Evolutionary conservation across 805 yeast species (phyloP), one percentile per base, ranked within the genome.

Genomic region (Yarrowia sp.): DNA sequence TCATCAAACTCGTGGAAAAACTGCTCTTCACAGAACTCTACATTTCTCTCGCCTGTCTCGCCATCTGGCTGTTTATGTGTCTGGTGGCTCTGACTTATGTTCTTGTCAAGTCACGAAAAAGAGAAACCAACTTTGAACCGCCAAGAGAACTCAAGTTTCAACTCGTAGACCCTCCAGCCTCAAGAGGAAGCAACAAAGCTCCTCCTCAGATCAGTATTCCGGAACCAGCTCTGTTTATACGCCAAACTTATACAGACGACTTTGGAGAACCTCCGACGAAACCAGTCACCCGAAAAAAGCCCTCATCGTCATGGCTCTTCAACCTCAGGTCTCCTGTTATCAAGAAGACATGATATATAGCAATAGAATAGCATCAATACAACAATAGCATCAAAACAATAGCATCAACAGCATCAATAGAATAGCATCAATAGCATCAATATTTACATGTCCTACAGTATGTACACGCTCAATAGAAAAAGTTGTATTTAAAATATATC

Each of bases 231-330:
- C 11, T 36, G 28, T 54, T 54, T n/a, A 54, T 38, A 43, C 21
- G 59, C 61, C 61, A 0, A 32, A 44, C n/a, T n/a, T n/a, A n/a
- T 9, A 9, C 35, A 3, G 61, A 54, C 22, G 33, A 35, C 5
- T 36, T 38, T 38, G 61, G 24, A 9, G 61, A 54, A 6, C 38
- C 36, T 26, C 46, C 5, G 46, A 38, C 26, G 14, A 2, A 52
- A 26, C 44, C 36, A 38, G 35, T 12, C 17, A n/a, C n/a, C n/a
- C n/a, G n/a, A n/a, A n/a, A n/a, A n/a, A n/a, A n/a, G n/a, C n/a
- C n/a, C n/a, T n/a, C n/a, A 4, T 54, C 61, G 11, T 54, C 46
- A 3, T 54, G 61, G 61, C 4, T 54, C 26, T 54, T 54, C 16
- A 54, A 54, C 8, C 61, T 54, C 19, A 36, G 38, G 24, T 36